Percentiles rank a stretch among this genome's conserved stretches.
These are phyloP conservation scores for Mycena sp. DNA, from an alignment of 1,284 basidiomycete species.

Conservation along the genomic window DNA sequence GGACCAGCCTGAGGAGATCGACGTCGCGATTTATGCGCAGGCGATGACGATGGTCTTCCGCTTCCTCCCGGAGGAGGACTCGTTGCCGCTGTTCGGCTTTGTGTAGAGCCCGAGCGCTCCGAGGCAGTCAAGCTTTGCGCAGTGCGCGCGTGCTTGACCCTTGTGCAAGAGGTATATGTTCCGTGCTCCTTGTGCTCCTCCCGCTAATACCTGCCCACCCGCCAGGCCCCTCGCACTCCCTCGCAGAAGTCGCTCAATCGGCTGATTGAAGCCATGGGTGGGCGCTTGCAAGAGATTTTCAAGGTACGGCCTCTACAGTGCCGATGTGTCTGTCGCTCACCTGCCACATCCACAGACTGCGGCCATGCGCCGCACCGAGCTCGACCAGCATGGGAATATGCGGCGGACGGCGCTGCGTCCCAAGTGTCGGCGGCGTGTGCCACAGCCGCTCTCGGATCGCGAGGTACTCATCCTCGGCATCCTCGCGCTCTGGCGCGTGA, in stretches of 20 bases:
- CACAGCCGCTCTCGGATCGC: conserved; percentile 68
- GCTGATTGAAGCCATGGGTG: conserved; percentile 54
- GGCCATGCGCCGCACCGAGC: conserved; percentile 63
- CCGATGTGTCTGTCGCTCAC: conserved; percentile 17
- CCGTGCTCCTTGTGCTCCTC: conserved; percentile 16
- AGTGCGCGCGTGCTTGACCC: conserved; percentile 71
- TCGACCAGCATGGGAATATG: conserved; percentile 63
- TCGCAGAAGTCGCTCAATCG: conserved; percentile 65
- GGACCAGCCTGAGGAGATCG: conserved; percentile 75
- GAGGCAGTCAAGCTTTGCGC: conserved; percentile 85
- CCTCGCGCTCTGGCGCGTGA: conserved; percentile 71
- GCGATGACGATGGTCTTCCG: conserved; percentile 78
- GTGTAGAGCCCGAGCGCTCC: conserved; percentile 78
- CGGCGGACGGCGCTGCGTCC: conserved; percentile 66
- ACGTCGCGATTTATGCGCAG: conserved; percentile 83
- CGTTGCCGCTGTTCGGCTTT: conserved; percentile 66
- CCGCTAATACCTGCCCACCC: background rate
- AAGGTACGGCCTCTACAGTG: conserved; percentile 48
- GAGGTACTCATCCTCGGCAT: conserved; percentile 74
- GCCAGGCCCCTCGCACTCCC: conserved; percentile 61
- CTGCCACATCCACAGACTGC: conserved; percentile 49
- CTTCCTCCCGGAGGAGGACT: conserved; percentile 71
- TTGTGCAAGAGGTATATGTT: conserved; percentile 53
- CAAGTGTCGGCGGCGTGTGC: conserved; percentile 61
- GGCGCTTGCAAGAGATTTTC: conserved; percentile 64